phyloP scores from a whole-genome alignment of 2,329 filamentous ascomycete genomes.

The Beauveria medogensis region DNA sequence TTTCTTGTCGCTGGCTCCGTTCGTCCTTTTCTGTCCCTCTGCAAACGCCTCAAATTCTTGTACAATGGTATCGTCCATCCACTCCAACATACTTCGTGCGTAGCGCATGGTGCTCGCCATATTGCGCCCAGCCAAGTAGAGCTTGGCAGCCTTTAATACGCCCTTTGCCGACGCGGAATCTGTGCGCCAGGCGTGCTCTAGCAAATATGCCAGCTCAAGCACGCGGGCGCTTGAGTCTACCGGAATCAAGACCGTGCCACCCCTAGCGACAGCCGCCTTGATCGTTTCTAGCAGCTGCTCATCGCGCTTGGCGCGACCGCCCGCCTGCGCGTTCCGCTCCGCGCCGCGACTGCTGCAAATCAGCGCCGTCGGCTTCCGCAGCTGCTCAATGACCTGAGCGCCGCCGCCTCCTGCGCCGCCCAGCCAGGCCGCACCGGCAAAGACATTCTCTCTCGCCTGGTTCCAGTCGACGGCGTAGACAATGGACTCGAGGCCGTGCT shows the following conservation, averaged over 20 bases:
- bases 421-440: slow-evolving; percentile 89
- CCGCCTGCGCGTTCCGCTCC: slow-evolving; percentile 59
- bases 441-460: slow-evolving; percentile 90
- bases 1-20: slow-evolving; percentile 41
- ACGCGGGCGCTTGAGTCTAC: slow-evolving; percentile 94
- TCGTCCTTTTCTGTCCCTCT: slow-evolving; percentile 40
- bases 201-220: slow-evolving; percentile 80
- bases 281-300: slow-evolving; percentile 79
- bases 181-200: slow-evolving; percentile 85
- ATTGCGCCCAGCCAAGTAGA: slow-evolving; percentile 82
- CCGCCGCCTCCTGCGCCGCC: slow-evolving; percentile 72
- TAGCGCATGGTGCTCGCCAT: slow-evolving; percentile 84
- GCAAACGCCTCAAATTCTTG: slow-evolving; percentile 77
- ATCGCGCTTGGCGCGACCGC: slow-evolving; percentile 73
- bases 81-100: slow-evolving; percentile 91
- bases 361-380: slow-evolving; percentile 86
- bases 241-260: slow-evolving; percentile 86
- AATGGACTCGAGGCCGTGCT: slow-evolving; percentile 91
- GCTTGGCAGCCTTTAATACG: slow-evolving; percentile 43
- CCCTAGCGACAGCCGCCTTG: slow-evolving; percentile 65
- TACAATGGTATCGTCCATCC: slow-evolving; percentile 96
- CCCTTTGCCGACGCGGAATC: slow-evolving; percentile 47
- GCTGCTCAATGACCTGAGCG: slow-evolving; percentile 84
- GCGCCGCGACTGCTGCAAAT: slow-evolving; percentile 85
- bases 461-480: slow-evolving; percentile 99